Evolutionary conservation across 1,284 basidiomycete species (phyloP).

Genomic region (Schizopora paradoxa): DNA sequence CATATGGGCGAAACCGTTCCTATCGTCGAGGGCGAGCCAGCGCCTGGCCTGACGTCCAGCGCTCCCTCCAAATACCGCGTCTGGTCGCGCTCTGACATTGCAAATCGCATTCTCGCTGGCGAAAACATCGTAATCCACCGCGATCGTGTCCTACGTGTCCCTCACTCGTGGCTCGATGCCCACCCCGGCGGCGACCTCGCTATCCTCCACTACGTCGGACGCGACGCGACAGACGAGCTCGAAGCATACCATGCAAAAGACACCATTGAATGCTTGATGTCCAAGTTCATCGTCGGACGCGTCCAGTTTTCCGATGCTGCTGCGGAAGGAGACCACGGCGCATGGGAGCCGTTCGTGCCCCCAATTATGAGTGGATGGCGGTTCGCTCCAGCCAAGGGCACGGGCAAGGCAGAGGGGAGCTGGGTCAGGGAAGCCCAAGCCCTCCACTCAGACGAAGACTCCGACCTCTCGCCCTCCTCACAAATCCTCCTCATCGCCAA

Average conservation of each 20-base stretch:
- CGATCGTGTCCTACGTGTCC: constrained; percentile 76
- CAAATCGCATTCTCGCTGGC: constrained; percentile 67
- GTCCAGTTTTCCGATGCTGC: too few species aligned
- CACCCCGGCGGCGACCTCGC: constrained; percentile 92
- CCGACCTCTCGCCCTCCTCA: constrained; percentile 37
- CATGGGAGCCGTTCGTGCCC: constrained; percentile 83
- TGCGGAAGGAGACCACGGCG: constrained; percentile 36
- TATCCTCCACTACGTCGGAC: constrained; percentile 92
- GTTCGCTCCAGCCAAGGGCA: constrained; percentile 36
- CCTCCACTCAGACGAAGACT: constrained; percentile 33
- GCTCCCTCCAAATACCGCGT: background rate
- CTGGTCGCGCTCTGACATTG: constrained; percentile 58
- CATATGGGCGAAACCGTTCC: too few species aligned
- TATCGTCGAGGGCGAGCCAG: background rate
- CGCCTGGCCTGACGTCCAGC: background rate
- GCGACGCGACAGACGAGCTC: constrained; percentile 94
- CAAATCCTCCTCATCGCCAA: constrained; percentile 59
- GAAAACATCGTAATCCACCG: constrained; percentile 79
- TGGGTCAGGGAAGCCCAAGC: constrained; percentile 64
- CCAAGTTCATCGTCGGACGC: constrained; percentile 68
- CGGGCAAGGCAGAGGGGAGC: constrained; percentile 34
- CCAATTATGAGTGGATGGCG: constrained; percentile 87
- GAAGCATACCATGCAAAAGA: constrained; percentile 82
- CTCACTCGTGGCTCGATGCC: constrained; percentile 72
- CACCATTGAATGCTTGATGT: too few species aligned